These are phyloP conservation scores for Tolypocladium tropicale DNA, from an alignment of 2,329 filamentous ascomycete genomes.

Conservation along the genomic window DNA sequence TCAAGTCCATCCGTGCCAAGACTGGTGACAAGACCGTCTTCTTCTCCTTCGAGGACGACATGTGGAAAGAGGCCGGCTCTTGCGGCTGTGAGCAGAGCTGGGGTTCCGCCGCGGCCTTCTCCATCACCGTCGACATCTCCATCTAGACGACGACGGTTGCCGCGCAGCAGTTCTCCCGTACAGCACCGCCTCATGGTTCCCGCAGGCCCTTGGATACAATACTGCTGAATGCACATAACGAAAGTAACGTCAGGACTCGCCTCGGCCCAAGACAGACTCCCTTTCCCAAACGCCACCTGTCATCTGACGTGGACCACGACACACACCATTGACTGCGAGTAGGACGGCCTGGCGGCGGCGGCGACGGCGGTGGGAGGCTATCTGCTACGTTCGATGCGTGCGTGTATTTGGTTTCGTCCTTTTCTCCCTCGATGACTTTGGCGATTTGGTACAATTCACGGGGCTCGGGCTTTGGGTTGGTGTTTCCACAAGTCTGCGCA, in stretches of 20 bases:
- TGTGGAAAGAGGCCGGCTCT: constrained; percentile 65
- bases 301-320: background rate
- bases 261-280: constrained; percentile 9
- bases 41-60: constrained; percentile 72
- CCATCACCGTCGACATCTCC: background rate
- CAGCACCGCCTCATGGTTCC: background rate
- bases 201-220: background rate
- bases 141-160: constrained; percentile 3
- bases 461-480: constrained; percentile 2
- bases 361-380: background rate
- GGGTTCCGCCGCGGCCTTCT: constrained; percentile 38
- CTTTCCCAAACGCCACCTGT: background rate
- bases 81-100: constrained; percentile 74
- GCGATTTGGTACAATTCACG: background rate
- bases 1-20: constrained; percentile 56
- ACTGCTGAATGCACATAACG: constrained; percentile 18
- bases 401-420: background rate
- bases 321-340: background rate
- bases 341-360: background rate
- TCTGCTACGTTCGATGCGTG: constrained; percentile 1
- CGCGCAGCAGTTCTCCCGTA: background rate
- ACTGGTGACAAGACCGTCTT: constrained; percentile 63
- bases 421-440: background rate
- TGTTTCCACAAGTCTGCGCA: constrained; percentile 13
- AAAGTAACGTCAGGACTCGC: constrained; percentile 8